These are phyloP conservation scores for Nakaseomyces delphensis DNA, from an alignment of 1,139 yeast species.

Conservation along the genomic window DNA sequence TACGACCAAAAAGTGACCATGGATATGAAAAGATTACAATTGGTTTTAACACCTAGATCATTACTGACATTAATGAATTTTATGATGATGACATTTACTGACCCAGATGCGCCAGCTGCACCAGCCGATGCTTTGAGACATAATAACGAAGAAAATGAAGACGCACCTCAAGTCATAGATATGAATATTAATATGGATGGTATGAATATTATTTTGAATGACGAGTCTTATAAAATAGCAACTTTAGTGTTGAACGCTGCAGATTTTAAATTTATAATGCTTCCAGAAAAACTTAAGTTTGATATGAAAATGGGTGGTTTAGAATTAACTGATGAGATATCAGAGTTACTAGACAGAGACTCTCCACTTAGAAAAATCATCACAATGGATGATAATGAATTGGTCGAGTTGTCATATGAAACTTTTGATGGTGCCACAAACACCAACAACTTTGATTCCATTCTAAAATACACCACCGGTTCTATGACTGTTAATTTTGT, in stretches of 20 bases:
- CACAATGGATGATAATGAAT: constrained; percentile 71
- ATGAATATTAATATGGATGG: constrained; percentile 65
- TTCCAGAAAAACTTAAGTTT: constrained; percentile 74
- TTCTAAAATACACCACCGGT: constrained; percentile 61
- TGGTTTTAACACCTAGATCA: constrained; percentile 71
- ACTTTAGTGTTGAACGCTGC: constrained; percentile 74
- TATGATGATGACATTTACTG: constrained; percentile 77
- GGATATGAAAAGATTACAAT: constrained; percentile 69
- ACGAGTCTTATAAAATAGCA: constrained; percentile 75
- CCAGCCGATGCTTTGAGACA: constrained; percentile 65
- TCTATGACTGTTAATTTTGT: constrained; percentile 67
- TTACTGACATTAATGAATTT: constrained; percentile 72
- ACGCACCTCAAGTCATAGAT: constrained; percentile 64
- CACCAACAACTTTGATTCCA: constrained; percentile 45
- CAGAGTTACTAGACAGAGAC: constrained; percentile 54
- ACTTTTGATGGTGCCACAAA: constrained; percentile 55
- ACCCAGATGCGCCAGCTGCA: constrained; percentile 59
- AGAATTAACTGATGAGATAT: constrained; percentile 66
- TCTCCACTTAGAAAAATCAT: constrained; percentile 51
- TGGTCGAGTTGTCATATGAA: constrained; percentile 78
- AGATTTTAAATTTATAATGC: constrained; percentile 49
- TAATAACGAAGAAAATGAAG: constrained; percentile 46
- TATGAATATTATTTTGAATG: constrained; percentile 67
- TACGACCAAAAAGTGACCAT: constrained; percentile 73
- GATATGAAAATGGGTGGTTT: constrained; percentile 73